Evolutionary conservation across 164 flowering plant species (phyloP).

Genomic region (Chloranthus sessilifolius): DNA sequence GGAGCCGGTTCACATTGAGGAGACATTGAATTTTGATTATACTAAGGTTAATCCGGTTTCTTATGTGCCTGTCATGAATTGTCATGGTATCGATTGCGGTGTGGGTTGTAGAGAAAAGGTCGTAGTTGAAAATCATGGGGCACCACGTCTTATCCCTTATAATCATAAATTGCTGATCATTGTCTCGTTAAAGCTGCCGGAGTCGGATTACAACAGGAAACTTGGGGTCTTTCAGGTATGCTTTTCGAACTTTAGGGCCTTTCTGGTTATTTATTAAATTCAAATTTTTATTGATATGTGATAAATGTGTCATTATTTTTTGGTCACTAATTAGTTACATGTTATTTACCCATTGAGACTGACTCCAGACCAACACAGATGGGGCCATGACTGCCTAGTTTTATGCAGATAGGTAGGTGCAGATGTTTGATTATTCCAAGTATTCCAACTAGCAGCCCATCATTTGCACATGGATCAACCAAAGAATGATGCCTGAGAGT

Average conservation of each 20-base stretch:
- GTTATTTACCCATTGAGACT: too few relatives aligned
- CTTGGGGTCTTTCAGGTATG: constrained; percentile 62
- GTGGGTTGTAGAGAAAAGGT: constrained; percentile 27
- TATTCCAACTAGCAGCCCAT: too few relatives aligned
- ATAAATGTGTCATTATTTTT: neutral
- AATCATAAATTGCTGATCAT: constrained; percentile 49
- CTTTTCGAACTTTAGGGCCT: neutral
- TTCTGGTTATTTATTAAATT: neutral
- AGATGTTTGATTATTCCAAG: too few relatives aligned
- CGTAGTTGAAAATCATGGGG: constrained; percentile 18
- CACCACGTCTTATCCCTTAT: constrained; percentile 37
- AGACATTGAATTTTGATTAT: constrained; percentile 71
- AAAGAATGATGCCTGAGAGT: too few relatives aligned
- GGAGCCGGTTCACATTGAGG: constrained; percentile 54
- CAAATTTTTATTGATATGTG: neutral
- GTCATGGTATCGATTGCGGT: constrained; percentile 26
- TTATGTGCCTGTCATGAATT: constrained; percentile 40
- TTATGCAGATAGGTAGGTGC: neutral
- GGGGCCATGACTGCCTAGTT: too few relatives aligned
- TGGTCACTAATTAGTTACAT: neutral
- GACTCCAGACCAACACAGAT: too few relatives aligned
- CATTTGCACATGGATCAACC: too few relatives aligned
- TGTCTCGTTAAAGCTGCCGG: constrained; percentile 62
- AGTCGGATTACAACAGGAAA: constrained; percentile 55
- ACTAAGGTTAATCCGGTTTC: constrained; percentile 66